phyloP scores from a whole-genome alignment of 306 rosid genomes.

The Prunus campanulata region DNA sequence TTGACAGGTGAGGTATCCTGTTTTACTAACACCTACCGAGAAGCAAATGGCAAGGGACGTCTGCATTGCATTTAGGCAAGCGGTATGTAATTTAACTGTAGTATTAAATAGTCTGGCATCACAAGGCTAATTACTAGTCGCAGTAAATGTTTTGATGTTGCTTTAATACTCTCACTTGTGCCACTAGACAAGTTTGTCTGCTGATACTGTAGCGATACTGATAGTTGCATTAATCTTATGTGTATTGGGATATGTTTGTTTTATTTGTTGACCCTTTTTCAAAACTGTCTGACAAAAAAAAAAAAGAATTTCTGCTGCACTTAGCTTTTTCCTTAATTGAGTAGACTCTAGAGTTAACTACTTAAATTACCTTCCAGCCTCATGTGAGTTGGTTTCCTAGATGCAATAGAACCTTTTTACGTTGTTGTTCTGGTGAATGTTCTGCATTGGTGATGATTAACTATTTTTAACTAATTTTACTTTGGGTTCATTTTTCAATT shows the following conservation, averaged over 20 bases:
- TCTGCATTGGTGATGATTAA: background rate
- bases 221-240: background rate
- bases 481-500: slow-evolving; percentile 22
- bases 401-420: background rate
- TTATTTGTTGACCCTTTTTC: background rate
- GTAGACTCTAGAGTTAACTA: background rate
- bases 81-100: slow-evolving; percentile 55
- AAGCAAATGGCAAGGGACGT: slow-evolving; percentile 99
- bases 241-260: background rate
- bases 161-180: background rate
- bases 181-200: background rate
- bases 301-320: background rate
- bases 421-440: background rate
- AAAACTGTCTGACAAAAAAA: background rate
- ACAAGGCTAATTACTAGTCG: background rate
- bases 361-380: background rate
- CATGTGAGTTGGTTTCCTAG: background rate
- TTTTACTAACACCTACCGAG: slow-evolving; percentile 84
- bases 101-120: background rate
- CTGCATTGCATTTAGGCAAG: slow-evolving; percentile 90
- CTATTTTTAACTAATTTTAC: background rate
- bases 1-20: slow-evolving; percentile 96
- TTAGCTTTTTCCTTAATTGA: background rate
- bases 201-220: background rate
- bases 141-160: background rate